Evolutionary conservation across 495 filamentous ascomycete genomes (phyloP), one percentile per base, ranked within the genome.

Genomic region (Trichoderma erinaceum): DNA sequence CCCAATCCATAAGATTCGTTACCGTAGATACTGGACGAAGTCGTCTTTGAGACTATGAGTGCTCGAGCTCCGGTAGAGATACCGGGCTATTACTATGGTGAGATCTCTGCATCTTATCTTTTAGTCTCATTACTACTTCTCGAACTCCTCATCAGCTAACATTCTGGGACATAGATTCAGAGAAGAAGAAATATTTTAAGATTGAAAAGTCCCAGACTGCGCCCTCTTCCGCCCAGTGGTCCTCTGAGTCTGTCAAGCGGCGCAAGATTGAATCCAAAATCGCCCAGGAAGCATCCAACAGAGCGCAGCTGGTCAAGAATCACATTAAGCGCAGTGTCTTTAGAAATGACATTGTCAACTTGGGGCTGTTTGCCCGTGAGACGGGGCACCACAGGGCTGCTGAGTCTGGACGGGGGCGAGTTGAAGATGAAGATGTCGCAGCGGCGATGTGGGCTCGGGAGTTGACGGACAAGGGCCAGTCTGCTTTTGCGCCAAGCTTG

Each of bases 131-230:
- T 25, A 21, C 3, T 7, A 7, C 11, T 23, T 18, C 18, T 5
- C 4, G 8, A 11, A 11, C 21, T 23, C 8, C 21, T 52, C 10
- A 52, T 52, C 21, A 6, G n/a, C 48, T 52, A 23, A 52, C 16
- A 7, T 52, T 61, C n/a, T 35, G 56, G 2, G 25, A 13, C 27
- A 15, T 12, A 83, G 83, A 85, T 66, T 21, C 69, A 4, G 74
- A 71, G 18, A 83, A 78, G 69, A 67, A 71, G 27, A 81, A 79
- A 21, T 85, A 84, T 71, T 86, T 84, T 73, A 80, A 78, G 66
- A 74, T 85, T 52, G 77, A 82, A 71, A 68, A 70, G 63, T 68
- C 73, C 67, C 67, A 56, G n/a, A 78, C 76, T 0, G 76, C 79
- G 8, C 77, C 80, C 0, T 15, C 12, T 0, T 13, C 48, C 18